Evolutionary conservation across 164 flowering plant genomes (phyloP).

Genomic region (Vitis vinifera): DNA sequence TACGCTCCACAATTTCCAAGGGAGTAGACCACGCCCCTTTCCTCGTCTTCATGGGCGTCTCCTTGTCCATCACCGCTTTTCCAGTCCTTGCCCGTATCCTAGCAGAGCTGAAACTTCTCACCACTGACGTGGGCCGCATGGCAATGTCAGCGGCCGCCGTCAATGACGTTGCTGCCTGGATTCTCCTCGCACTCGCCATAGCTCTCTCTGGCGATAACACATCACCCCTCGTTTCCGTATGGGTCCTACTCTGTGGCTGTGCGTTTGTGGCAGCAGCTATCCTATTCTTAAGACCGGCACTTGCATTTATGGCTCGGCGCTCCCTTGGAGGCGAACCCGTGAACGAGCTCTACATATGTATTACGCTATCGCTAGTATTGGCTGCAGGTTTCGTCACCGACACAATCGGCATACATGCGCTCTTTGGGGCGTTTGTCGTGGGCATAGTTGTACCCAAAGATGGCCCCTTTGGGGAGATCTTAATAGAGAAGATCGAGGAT

Average conservation of each 20-base stretch:
- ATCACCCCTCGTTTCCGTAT: constrained; percentile 21
- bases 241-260: constrained; percentile 28
- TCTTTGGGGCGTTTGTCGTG: constrained; percentile 36
- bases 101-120: constrained; percentile 38
- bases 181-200: constrained; percentile 35
- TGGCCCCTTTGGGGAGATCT: constrained; percentile 20
- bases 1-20: constrained; percentile 13
- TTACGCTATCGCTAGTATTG: constrained; percentile 22
- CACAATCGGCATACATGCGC: constrained; percentile 32
- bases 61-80: constrained; percentile 40
- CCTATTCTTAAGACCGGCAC: constrained; percentile 11
- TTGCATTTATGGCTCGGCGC: constrained; percentile 20
- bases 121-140: constrained; percentile 30
- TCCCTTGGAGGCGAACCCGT: constrained; percentile 27
- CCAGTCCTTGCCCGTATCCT: constrained; percentile 40
- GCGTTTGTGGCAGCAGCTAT: constrained; percentile 9
- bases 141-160: constrained; percentile 41
- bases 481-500: constrained; percentile 37
- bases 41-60: constrained; percentile 37
- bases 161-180: constrained; percentile 38
- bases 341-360: constrained; percentile 25
- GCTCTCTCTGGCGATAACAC: constrained; percentile 22
- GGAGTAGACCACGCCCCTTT: constrained; percentile 10
- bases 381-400: constrained; percentile 25
- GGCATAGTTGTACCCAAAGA: constrained; percentile 32